phyloP scores from a whole-genome alignment of 1,284 basidiomycete genomes.

The Ustilago hordei region DNA sequence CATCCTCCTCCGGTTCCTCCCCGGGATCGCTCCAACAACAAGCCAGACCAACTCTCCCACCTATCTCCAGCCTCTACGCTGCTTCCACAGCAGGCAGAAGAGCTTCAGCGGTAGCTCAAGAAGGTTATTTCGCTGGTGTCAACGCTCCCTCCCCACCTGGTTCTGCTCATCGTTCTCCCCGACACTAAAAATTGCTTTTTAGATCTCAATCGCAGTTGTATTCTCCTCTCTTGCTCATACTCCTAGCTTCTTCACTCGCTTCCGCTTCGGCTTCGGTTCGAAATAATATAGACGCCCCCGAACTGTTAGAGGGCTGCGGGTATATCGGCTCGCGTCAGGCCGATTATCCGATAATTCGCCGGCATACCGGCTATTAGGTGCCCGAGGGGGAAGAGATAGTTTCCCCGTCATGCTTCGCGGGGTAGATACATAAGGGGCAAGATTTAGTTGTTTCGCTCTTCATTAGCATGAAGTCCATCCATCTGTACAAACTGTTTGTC shows the following conservation, averaged over 20 bases:
- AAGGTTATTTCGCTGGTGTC: not conserved
- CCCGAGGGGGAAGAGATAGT: no score
- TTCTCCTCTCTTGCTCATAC: not conserved
- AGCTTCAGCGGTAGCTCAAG: not conserved
- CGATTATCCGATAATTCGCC: no score
- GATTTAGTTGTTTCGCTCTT: no score
- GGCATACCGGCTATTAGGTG: no score
- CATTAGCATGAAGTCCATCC: no score
- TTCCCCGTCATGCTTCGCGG: no score
- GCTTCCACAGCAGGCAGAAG: not conserved
- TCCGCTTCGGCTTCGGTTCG: no score
- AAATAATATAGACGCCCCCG: no score
- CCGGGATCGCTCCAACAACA: constrained; percentile 2
- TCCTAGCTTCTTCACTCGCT: not conserved
- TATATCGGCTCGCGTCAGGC: no score
- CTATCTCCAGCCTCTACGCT: constrained; percentile 24
- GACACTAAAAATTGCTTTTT: constrained; percentile 7
- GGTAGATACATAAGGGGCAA: no score
- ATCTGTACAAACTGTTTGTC: no score
- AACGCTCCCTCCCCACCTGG: not conserved
- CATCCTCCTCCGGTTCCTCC: constrained; percentile 2
- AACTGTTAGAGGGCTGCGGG: no score
- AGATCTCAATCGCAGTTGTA: not conserved
- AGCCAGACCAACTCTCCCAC: constrained; percentile 19
- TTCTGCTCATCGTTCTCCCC: not conserved